phyloP scores from a whole-genome alignment of 352 stramenopile species.

The Pythium myriotylum region DNA sequence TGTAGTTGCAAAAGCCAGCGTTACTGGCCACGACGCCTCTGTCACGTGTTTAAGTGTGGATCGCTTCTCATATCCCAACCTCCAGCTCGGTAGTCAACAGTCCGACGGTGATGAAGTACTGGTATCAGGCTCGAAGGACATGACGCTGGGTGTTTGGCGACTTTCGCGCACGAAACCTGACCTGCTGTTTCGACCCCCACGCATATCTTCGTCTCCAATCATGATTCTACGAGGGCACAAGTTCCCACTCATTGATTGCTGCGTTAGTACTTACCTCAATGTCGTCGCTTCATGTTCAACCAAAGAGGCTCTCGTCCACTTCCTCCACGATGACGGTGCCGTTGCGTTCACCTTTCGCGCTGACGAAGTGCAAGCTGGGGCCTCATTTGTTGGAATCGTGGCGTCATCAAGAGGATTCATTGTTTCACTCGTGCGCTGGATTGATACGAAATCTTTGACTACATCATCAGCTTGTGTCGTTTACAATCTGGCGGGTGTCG shows the following conservation, averaged over 20 bases:
- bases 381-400: conserved; percentile 20
- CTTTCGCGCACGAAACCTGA: conserved; percentile 75
- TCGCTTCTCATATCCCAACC: conserved; percentile 47
- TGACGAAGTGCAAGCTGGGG: conserved; percentile 6
- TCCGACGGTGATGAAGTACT: conserved; percentile 74
- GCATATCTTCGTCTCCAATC: conserved; percentile 67
- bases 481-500: conserved; percentile 68
- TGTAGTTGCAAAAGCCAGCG: conserved; percentile 79
- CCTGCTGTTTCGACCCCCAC: conserved; percentile 70
- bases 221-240: conserved; percentile 67
- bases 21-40: conserved; percentile 66
- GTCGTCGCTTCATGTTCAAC: conserved; percentile 68
- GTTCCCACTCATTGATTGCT: conserved; percentile 54
- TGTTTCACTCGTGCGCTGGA: conserved; percentile 30
- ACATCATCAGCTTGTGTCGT: conserved; percentile 53
- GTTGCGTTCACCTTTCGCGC: conserved; percentile 55
- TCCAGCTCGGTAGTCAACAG: conserved; percentile 33
- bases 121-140: conserved; percentile 72
- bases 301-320: conserved; percentile 60
- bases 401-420: conserved; percentile 68
- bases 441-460: conserved; percentile 4
- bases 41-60: conserved; percentile 80
- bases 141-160: conserved; percentile 68
- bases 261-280: conserved; percentile 64
- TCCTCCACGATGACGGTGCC: conserved; percentile 69